Evolutionary conservation across 306 rosid genomes (phyloP).

Genomic region (Clitoria ternatea): DNA sequence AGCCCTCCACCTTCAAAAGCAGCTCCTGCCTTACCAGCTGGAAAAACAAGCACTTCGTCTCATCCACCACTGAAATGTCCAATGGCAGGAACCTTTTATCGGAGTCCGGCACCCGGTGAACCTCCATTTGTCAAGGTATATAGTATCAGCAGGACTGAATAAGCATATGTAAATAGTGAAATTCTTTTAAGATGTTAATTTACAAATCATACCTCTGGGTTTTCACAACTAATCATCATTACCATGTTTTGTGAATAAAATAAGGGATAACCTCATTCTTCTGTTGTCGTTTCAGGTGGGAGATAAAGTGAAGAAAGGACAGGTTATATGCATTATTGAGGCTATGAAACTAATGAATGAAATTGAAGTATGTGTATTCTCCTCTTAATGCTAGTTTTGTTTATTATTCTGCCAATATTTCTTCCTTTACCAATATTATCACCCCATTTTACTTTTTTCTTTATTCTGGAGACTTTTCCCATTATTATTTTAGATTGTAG

Average conservation of each 20-base stretch:
- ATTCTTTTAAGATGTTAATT: neutral
- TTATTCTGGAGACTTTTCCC: neutral
- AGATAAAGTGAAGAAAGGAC: conserved; percentile 90
- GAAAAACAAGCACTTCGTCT: conserved; percentile 54
- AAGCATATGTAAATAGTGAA: neutral
- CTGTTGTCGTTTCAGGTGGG: conserved; percentile 66
- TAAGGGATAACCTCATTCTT: conserved; percentile 1
- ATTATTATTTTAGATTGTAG: neutral
- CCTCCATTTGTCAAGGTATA: conserved; percentile 88
- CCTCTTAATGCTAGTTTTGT: neutral
- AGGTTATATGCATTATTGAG: conserved; percentile 81
- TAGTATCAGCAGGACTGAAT: neutral
- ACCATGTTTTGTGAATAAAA: neutral
- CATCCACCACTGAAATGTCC: conserved; percentile 78
- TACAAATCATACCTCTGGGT: neutral
- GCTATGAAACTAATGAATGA: conserved; percentile 99
- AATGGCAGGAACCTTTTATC: conserved; percentile 96
- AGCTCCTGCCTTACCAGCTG: conserved; percentile 49
- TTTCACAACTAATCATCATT: neutral
- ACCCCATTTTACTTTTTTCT: neutral
- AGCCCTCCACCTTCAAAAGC: conserved; percentile 44
- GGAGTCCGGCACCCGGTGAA: conserved; percentile 69
- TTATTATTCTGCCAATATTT: neutral
- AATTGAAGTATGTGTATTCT: conserved; percentile 61
- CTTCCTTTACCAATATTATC: neutral